A percentile compares a stretch with the other conserved stretches of the same genome.
Evolutionary conservation across 768 basidiomycete genomes (phyloP).

Genomic region (Xerocomellus chrysenteron): DNA sequence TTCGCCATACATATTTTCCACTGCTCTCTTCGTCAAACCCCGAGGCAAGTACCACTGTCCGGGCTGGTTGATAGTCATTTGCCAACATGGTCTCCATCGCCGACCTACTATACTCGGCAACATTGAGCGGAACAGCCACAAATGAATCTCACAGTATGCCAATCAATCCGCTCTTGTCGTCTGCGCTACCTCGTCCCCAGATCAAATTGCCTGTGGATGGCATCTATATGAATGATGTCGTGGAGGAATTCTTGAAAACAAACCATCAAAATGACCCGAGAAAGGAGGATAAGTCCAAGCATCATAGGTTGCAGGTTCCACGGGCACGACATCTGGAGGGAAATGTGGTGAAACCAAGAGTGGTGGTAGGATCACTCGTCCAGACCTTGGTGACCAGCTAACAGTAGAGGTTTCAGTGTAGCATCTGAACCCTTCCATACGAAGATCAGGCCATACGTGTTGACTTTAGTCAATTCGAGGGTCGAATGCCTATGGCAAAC

Average conservation of each 20-base stretch:
- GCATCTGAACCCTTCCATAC: slow-evolving; percentile 54
- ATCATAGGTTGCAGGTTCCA: slow-evolving; percentile 51
- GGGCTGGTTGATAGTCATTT: slow-evolving; percentile 61
- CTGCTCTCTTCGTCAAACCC: slow-evolving; percentile 79
- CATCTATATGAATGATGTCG: background rate
- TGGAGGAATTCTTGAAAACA: background rate
- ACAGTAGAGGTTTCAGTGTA: slow-evolving; percentile 54
- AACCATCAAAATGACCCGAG: slow-evolving; percentile 61
- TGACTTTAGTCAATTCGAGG: slow-evolving; percentile 55
- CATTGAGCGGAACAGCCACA: background rate
- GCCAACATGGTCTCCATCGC: slow-evolving; percentile 64
- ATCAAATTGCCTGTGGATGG: slow-evolving; percentile 34
- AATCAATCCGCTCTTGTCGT: slow-evolving; percentile 70
- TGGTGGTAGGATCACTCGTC: background rate
- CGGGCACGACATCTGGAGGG: slow-evolving; percentile 63
- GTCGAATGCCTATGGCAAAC: slow-evolving; percentile 41
- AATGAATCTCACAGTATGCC: slow-evolving; percentile 50
- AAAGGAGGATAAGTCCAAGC: slow-evolving; percentile 64
- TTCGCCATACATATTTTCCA: slow-evolving; percentile 42
- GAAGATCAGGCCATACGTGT: slow-evolving; percentile 60
- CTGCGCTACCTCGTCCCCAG: slow-evolving; percentile 51
- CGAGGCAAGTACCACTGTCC: slow-evolving; percentile 61
- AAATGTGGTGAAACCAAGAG: background rate
- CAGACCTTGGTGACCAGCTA: slow-evolving; percentile 55
- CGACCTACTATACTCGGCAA: slow-evolving; percentile 30